Evolutionary conservation across 108 stramenopile genomes (phyloP).

Genomic region (Skeletonema tropicum): DNA sequence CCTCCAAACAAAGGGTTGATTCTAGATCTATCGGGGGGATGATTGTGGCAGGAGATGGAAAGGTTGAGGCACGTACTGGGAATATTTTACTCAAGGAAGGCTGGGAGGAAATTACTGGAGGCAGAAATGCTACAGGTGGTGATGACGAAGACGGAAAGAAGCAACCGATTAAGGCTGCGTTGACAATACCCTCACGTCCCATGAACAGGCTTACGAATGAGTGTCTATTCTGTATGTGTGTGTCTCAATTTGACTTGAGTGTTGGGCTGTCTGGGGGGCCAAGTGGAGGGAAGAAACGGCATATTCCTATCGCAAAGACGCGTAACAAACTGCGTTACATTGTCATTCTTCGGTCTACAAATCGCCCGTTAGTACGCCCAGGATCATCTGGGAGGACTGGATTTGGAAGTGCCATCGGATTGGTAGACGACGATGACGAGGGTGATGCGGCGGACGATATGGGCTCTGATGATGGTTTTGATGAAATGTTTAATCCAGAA

Average conservation of each 20-base stretch:
- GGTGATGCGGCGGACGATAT: constrained; percentile 47
- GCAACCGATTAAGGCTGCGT: not conserved
- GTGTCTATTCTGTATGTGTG: constrained; percentile 47
- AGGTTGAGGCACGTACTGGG: constrained; percentile 48
- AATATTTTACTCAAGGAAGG: constrained; percentile 28
- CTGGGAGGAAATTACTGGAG: constrained; percentile 28
- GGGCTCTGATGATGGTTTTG: constrained; percentile 44
- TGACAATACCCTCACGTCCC: constrained; percentile 4
- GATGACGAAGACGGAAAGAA: constrained; percentile 3
- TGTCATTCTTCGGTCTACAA: constrained; percentile 73
- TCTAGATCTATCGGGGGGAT: constrained; percentile 37
- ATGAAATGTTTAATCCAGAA: constrained; percentile 54
- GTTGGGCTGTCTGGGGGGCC: constrained; percentile 43
- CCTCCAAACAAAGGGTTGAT: constrained; percentile 36
- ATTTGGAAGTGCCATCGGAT: constrained; percentile 12
- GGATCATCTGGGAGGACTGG: constrained; percentile 13
- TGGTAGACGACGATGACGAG: constrained; percentile 42
- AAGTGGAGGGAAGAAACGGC: constrained; percentile 42
- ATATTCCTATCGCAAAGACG: constrained; percentile 58
- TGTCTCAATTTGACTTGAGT: constrained; percentile 40
- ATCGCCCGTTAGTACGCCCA: constrained; percentile 59
- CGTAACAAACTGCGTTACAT: constrained; percentile 76
- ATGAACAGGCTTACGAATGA: constrained; percentile 46
- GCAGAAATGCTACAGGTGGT: not conserved
- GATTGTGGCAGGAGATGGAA: constrained; percentile 36